Evolutionary conservation across 2,329 filamentous ascomycete genomes (phyloP).

Genomic region (Cercospora janseana): DNA sequence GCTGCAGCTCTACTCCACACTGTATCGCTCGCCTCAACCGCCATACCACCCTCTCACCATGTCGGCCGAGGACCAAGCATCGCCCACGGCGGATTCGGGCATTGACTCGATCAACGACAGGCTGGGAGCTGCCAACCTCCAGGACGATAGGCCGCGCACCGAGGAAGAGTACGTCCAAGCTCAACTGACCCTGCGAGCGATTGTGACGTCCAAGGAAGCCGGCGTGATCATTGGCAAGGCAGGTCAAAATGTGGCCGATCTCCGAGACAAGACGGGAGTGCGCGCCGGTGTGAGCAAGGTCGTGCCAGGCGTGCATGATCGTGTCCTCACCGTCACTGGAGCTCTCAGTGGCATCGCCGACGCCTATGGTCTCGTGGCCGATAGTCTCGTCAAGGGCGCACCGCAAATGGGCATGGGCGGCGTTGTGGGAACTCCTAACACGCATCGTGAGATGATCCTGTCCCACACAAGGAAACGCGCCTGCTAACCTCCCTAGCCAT

Average conservation of each 20-base stretch:
- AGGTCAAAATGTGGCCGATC: slow-evolving; percentile 95
- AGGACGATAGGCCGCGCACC: slow-evolving; percentile 76
- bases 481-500: slow-evolving; percentile 62
- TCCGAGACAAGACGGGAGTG: slow-evolving; percentile 95
- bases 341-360: slow-evolving; percentile 83
- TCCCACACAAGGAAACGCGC: slow-evolving; percentile 23
- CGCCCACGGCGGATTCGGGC: slow-evolving; percentile 32
- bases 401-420: slow-evolving; percentile 96
- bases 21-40: neutral
- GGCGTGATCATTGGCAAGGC: slow-evolving; percentile 99
- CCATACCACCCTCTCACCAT: slow-evolving; percentile 20
- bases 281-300: slow-evolving; percentile 99
- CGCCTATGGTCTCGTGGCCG: slow-evolving; percentile 90
- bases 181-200: slow-evolving; percentile 90
- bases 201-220: slow-evolving; percentile 98
- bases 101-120: slow-evolving; percentile 42
- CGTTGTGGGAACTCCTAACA: slow-evolving; percentile 79
- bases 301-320: slow-evolving; percentile 93
- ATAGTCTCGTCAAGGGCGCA: slow-evolving; percentile 86
- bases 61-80: slow-evolving; percentile 34
- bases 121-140: slow-evolving; percentile 42
- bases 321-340: slow-evolving; percentile 92
- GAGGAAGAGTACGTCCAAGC: slow-evolving; percentile 95
- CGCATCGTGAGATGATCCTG: slow-evolving; percentile 73
- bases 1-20: slow-evolving; percentile 8